phyloP scores from a whole-genome alignment of 2,329 filamentous ascomycete species.

The Drechslerella coelobrocha region DNA sequence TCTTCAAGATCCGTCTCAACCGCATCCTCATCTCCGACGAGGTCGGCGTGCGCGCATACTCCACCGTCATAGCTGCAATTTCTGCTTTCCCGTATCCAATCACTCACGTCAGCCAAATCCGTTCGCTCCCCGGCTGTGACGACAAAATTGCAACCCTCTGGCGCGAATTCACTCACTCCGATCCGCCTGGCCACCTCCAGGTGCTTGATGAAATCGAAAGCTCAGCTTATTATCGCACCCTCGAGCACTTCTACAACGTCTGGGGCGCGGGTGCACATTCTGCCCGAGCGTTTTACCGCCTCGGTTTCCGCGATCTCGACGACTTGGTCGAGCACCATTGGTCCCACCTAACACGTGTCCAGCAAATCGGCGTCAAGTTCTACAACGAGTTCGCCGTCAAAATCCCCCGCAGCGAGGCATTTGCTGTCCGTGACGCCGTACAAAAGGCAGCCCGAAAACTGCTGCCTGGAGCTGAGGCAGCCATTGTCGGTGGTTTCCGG shows the following conservation, averaged over 20 bases:
- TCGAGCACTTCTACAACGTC: conserved; percentile 79
- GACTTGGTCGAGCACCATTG: conserved; percentile 86
- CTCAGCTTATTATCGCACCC: conserved; percentile 69
- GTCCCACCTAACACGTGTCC: conserved; percentile 74
- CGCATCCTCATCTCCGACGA: conserved; percentile 76
- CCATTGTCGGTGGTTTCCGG: conserved; percentile 80
- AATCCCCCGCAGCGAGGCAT: conserved; percentile 71
- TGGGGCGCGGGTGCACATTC: conserved; percentile 90
- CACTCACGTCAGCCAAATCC: conserved; percentile 60
- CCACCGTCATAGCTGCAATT: conserved; percentile 80
- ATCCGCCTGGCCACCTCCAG: conserved; percentile 60
- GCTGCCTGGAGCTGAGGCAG: conserved; percentile 65
- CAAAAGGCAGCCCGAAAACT: conserved; percentile 71
- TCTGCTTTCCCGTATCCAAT: conserved; percentile 76
- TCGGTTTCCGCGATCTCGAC: conserved; percentile 81
- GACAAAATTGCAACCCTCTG: conserved; percentile 79
- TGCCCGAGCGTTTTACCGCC: conserved; percentile 79
- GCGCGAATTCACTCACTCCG: conserved; percentile 71
- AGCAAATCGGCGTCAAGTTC: conserved; percentile 93
- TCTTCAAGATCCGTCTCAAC: conserved; percentile 75
- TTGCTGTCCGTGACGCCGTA: conserved; percentile 69
- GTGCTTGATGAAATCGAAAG: conserved; percentile 70
- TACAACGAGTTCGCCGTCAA: conserved; percentile 79
- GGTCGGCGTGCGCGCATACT: conserved; percentile 84
- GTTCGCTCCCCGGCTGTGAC: conserved; percentile 77